phyloP scores from a whole-genome alignment of 116 monocot genomes.

The Trichopus zeylanicus region DNA sequence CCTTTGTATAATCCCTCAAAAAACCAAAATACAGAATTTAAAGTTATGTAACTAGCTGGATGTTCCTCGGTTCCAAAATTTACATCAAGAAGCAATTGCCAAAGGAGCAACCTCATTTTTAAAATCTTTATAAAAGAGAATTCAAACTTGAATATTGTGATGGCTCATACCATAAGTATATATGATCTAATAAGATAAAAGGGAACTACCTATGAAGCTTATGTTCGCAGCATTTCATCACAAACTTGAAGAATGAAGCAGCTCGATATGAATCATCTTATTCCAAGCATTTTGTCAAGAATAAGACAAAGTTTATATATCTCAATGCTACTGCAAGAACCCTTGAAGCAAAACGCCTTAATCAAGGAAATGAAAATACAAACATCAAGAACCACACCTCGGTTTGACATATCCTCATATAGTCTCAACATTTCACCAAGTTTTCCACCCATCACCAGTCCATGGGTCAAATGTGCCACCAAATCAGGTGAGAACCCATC shows the following conservation, averaged over 20 bases:
- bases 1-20: no score
- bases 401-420: background rate
- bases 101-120: background rate
- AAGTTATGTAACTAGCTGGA: no score
- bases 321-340: background rate
- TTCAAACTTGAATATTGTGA: background rate
- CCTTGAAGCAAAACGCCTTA: background rate
- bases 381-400: background rate
- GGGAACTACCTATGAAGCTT: background rate
- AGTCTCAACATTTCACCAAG: background rate
- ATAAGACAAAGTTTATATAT: background rate
- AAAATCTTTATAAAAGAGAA: background rate
- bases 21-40: no score
- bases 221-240: background rate
- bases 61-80: background rate
- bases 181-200: background rate
- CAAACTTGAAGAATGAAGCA: background rate
- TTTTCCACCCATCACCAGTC: background rate
- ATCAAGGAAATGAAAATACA: background rate
- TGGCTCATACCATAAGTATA: background rate
- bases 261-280: background rate
- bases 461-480: background rate
- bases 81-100: background rate
- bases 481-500: background rate
- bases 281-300: slow-evolving; percentile 1